A percentile compares a stretch with the other conserved stretches of the same genome.
Conservation (phyloP, 2,329 filamentous ascomycete species). For the Diaporthe sp. region DNA sequence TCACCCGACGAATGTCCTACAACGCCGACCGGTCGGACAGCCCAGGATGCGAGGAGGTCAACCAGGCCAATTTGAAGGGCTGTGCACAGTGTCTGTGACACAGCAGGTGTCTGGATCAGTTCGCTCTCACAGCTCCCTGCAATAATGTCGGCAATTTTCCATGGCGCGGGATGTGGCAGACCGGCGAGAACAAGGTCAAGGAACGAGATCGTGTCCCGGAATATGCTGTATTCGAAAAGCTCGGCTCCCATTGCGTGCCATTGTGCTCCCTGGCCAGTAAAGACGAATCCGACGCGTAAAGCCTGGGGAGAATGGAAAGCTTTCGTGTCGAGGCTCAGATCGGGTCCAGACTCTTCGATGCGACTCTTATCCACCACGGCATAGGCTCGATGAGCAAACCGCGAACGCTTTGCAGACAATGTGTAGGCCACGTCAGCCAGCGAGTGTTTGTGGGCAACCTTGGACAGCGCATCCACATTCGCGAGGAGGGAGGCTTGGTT, state of each 20-base stretch:
- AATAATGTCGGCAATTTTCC: constrained; percentile 42
- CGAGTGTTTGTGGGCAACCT: neutral
- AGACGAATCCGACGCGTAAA: constrained; percentile 42
- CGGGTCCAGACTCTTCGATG: neutral
- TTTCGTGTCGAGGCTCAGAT: too few species aligned
- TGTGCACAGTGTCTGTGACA: constrained; percentile 57
- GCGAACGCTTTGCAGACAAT: neutral
- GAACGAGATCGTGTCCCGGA: constrained; percentile 26
- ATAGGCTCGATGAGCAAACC: neutral
- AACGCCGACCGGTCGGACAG: constrained; percentile 48
- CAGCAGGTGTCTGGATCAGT: constrained; percentile 45
- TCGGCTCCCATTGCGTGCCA: constrained; percentile 48
- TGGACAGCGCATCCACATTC: neutral
- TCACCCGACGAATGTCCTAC: constrained; percentile 22
- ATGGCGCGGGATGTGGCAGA: constrained; percentile 42
- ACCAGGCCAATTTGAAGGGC: constrained; percentile 62
- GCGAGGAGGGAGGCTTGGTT: neutral
- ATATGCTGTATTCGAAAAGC: constrained; percentile 41
- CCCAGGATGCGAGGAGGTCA: constrained; percentile 51
- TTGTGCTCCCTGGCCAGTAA: constrained; percentile 48
- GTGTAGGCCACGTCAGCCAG: constrained; percentile 1
- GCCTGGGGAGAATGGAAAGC: neutral
- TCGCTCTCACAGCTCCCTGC: constrained; percentile 38
- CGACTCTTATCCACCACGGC: neutral
- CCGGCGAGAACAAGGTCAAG: constrained; percentile 42